Conservation (phyloP, 345 rosid species). For the Salix brachista region DNA sequence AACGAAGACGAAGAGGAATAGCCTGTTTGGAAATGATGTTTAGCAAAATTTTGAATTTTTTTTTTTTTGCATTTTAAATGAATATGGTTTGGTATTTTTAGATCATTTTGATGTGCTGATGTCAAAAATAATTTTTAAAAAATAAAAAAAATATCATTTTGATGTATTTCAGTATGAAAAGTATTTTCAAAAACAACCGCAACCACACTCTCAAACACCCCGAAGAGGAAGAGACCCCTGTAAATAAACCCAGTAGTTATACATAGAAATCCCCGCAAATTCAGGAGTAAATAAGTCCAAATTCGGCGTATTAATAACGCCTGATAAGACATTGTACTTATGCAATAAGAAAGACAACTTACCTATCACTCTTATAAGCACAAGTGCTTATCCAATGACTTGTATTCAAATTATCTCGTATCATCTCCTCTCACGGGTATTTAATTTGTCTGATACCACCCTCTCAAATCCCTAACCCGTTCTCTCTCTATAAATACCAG, state of each 20-base stretch:
- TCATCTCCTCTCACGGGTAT: slow-evolving; percentile 38
- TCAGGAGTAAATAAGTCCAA: slow-evolving; percentile 6
- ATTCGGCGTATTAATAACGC: slow-evolving; percentile 9
- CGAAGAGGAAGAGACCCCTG: not conserved
- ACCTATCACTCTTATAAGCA: not conserved
- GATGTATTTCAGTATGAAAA: too few relatives aligned
- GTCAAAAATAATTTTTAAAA: too few relatives aligned
- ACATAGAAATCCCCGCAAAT: slow-evolving; percentile 14
- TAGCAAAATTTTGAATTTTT: too few relatives aligned
- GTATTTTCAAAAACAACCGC: too few relatives aligned
- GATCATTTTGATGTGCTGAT: too few relatives aligned
- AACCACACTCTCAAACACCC: too few relatives aligned
- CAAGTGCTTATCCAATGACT: accelerated
- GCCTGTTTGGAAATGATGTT: too few relatives aligned
- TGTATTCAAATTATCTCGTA: slow-evolving; percentile 16
- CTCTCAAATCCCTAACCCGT: slow-evolving; percentile 48
- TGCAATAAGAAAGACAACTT: accelerated
- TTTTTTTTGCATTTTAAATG: too few relatives aligned
- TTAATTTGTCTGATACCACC: slow-evolving; percentile 33
- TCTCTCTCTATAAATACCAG: slow-evolving; percentile 46
- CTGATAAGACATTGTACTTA: accelerated
- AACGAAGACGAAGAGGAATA: too few relatives aligned
- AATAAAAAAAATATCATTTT: too few relatives aligned
- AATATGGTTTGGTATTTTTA: too few relatives aligned
- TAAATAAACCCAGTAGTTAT: not conserved